A percentile compares a stretch with the other conserved stretches of the same genome.
phyloP scores from a whole-genome alignment of 225 moss, liverwort and hornwort genomes.

The Ulota crispa region DNA sequence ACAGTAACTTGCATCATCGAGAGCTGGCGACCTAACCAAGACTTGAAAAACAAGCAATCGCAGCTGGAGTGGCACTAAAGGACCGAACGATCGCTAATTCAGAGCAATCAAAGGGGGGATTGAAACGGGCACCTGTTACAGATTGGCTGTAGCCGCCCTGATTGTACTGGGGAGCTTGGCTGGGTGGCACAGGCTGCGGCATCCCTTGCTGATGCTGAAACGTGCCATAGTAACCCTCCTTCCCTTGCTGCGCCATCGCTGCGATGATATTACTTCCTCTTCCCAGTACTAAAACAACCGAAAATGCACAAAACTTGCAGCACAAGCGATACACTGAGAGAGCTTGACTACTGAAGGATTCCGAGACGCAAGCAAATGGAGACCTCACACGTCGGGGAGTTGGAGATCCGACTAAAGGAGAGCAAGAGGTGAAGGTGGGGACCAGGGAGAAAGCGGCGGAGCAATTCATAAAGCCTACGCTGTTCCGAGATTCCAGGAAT shows the following conservation, averaged over 20 bases:
- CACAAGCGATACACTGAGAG: background rate
- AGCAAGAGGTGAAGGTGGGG: background rate
- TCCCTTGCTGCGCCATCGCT: slow-evolving; percentile 46
- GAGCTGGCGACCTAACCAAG: background rate
- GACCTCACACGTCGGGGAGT: background rate
- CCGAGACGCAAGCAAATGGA: background rate
- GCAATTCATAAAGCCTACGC: background rate
- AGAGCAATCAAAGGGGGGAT: background rate
- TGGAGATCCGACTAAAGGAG: background rate
- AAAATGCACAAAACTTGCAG: background rate
- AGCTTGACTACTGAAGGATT: background rate
- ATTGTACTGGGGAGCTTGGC: slow-evolving; percentile 60
- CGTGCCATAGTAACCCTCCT: slow-evolving; percentile 79
- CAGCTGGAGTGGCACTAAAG: background rate
- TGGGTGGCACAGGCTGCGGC: slow-evolving; percentile 82
- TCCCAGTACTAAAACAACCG: background rate
- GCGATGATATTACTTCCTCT: background rate
- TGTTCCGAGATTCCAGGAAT: fast-evolving
- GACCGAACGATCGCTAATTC: background rate
- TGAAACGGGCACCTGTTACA: slow-evolving; percentile 37
- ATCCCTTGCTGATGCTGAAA: slow-evolving; percentile 61
- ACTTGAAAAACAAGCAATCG: background rate
- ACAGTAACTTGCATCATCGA: background rate
- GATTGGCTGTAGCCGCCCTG: slow-evolving; percentile 37
- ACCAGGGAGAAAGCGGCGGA: background rate